These are phyloP conservation scores for Pleurotus tuber-regium DNA, from an alignment of 768 basidiomycete species.

Conservation along the genomic window DNA sequence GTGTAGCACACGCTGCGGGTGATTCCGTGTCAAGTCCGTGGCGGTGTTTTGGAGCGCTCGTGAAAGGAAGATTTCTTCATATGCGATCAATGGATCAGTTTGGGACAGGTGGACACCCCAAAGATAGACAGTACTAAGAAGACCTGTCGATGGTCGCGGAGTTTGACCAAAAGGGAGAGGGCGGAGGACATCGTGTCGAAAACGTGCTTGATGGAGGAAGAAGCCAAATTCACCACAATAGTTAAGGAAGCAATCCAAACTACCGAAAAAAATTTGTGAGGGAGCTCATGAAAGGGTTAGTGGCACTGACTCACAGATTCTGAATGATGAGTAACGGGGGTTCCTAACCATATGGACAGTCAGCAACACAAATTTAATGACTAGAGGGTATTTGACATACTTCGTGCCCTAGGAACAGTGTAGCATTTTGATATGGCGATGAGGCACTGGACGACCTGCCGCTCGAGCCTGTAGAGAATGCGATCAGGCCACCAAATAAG, in stretches of 20 bases:
- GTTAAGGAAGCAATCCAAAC: conserved; percentile 57
- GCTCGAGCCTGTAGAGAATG: conserved; percentile 39
- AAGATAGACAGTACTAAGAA: conserved; percentile 48
- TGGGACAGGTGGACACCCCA: conserved; percentile 53
- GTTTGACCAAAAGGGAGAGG: conserved; percentile 45
- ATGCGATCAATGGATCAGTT: conserved; percentile 33
- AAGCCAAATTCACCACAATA: conserved; percentile 62
- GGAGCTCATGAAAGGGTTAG: conserved; percentile 11
- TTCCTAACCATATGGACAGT: conserved; percentile 27
- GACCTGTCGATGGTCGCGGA: conserved; percentile 44
- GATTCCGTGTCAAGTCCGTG: conserved; percentile 43
- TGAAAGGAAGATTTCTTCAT: conserved; percentile 46
- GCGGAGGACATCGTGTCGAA: conserved; percentile 47
- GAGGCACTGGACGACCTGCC: conserved; percentile 37
- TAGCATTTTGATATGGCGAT: conserved; percentile 29
- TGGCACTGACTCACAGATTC: conserved; percentile 29
- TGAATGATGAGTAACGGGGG: conserved; percentile 35
- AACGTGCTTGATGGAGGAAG: conserved; percentile 53
- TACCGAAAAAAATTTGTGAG: conserved; percentile 20
- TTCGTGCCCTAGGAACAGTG: conserved; percentile 37
- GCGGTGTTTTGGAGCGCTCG: conserved; percentile 48
- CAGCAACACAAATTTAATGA: conserved; percentile 1
- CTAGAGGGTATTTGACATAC: conserved; percentile 23
- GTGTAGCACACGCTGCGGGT: conserved; percentile 47
- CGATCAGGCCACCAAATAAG: conserved; percentile 34